Evolutionary conservation across 2,329 filamentous ascomycete genomes (phyloP), one percentile per base, ranked within the genome.

Genomic region (Penicillium sp.): DNA sequence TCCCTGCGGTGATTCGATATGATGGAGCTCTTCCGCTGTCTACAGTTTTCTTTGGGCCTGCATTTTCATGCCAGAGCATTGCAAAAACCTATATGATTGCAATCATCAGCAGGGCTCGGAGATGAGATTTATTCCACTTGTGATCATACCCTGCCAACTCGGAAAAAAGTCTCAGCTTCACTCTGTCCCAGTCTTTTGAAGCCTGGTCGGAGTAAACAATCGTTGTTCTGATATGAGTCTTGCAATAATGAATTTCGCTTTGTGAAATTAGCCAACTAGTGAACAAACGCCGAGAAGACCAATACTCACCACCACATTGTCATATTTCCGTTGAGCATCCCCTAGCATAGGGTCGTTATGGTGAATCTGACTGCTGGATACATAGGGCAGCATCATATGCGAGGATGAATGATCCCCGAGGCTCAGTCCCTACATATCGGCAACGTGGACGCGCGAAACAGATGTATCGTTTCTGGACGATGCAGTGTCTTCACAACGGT

Each of bases 61-160:
- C 52, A 41, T 62, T 65, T 55, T 72, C 66, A 43, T 68, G 63
- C 68, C 69, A 73, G 1, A 72, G 55, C 19, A 69, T 61, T 7
- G 58, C 47, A 39, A 74, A 73, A 10, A 47, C 45, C 45, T 38
- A 29, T 10, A 27, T 27, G 13, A 38, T 26, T 2, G 30, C n/a
- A 7, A 27, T 29, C 4, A 27, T 47, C 4, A 46, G 19, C 2
- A 16, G 19, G 14, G 19, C 1, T 46, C 13, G 8, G 8, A 16
- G 0, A n/a, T 43, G 14, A 26, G 10, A 39, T 19, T 1, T 3
- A 19, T 27, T 13, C 11, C 4, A 13, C 7, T 35, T 26, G 10
- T 18, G 23, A 47, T n/a, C 23, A 14, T 56, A 65, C 64, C 49
- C 53, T 59, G 38, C 64, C 61, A 34, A 60, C 53, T 49, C 45